Conservation (phyloP, 2,329 filamentous ascomycete species). For the Colletotrichum costaricense region DNA sequence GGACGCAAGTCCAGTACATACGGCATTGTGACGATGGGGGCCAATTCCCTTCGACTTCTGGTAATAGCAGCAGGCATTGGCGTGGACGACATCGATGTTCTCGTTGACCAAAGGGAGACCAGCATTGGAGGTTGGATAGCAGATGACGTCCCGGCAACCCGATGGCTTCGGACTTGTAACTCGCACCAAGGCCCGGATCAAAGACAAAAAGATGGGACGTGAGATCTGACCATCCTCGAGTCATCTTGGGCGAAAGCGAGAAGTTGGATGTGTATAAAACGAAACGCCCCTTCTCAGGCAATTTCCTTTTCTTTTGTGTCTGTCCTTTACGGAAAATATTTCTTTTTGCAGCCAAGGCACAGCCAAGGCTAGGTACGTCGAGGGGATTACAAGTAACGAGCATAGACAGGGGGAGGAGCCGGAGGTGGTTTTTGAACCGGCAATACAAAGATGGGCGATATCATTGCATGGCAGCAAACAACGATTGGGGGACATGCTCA, state of each 20-base stretch:
- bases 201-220: not conserved
- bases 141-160: conserved; percentile 3
- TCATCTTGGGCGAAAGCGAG: conserved; percentile 14
- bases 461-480: conserved; percentile 30
- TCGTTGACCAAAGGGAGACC: not conserved
- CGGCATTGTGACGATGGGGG: conserved; percentile 31
- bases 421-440: conserved; percentile 28
- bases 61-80: conserved; percentile 37
- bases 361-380: conserved; percentile 7
- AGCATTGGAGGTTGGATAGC: conserved; percentile 25
- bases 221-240: conserved; percentile 12
- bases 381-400: conserved; percentile 33
- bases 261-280: conserved; percentile 36
- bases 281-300: conserved; percentile 11
- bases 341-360: conserved; percentile 14
- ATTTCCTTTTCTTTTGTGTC: conserved; percentile 34
- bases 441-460: conserved; percentile 36
- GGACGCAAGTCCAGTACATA: conserved; percentile 37
- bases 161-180: not conserved
- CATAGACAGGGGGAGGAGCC: conserved; percentile 35
- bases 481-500: conserved; percentile 22
- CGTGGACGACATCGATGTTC: conserved; percentile 12
- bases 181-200: not conserved
- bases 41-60: conserved; percentile 34
- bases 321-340: conserved; percentile 31